Base-by-base conservation (phyloP, 139 green algal genomes). In the Diplosphaera chodatii region DNA sequence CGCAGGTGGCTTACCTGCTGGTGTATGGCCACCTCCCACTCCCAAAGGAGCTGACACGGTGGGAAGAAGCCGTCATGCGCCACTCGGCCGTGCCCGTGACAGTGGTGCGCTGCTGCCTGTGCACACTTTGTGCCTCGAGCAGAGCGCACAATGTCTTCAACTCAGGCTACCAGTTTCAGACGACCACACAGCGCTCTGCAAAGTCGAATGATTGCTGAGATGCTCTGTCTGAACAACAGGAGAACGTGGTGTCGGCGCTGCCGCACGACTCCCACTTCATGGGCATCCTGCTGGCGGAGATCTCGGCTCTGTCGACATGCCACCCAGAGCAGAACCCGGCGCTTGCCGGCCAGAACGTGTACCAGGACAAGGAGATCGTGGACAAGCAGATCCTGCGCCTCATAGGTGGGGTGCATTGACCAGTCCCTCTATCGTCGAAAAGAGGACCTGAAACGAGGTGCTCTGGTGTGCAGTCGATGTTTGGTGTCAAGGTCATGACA, bases 381-480 rank as follows among this genome's bases (percentile, higher is more conserved):
- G 93, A 98, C 83, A 96, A 97, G 83, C 94, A 99, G 86, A 97
- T 98, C 71, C 92, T 94, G 67, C 80, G 95, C 2, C 86, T 98
- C 29, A 82, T 89, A 32, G 80, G 75, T 80, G 59, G n/a, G n/a
- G n/a, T n/a, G n/a, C n/a, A n/a, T n/a, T n/a, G n/a, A n/a, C n/a
- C n/a, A n/a, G n/a, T n/a, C n/a, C n/a, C n/a, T n/a, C n/a, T n/a
- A n/a, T n/a, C n/a, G n/a, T n/a, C n/a, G n/a, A n/a, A n/a, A n/a
- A n/a, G n/a, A n/a, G n/a, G n/a, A n/a, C n/a, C n/a, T n/a, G n/a
- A n/a, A n/a, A n/a, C n/a, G n/a, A n/a, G n/a, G n/a, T n/a, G n/a
- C n/a, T n/a, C n/a, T n/a, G n/a, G n/a, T n/a, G n/a, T n/a, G n/a
- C n/a, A n/a, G n/a, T n/a, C n/a, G n/a, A n/a, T n/a, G n/a, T n/a